Evolutionary conservation across 768 basidiomycete genomes (phyloP), one percentile per base, ranked within the genome.

Genomic region (Phallus indusiatus): DNA sequence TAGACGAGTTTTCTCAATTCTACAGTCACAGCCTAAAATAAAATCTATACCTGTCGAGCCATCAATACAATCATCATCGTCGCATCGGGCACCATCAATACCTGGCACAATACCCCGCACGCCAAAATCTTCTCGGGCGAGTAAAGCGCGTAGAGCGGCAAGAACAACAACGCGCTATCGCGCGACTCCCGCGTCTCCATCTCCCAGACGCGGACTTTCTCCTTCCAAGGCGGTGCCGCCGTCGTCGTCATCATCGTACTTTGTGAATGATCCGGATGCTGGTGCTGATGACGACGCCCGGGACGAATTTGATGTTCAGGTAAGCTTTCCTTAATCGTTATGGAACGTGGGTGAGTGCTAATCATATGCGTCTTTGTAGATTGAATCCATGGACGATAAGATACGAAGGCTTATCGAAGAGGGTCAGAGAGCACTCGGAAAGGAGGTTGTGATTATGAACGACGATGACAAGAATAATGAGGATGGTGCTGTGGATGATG

Each of bases 391-490:
- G 60, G 85, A 86, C 18, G 83, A 80, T 62, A 82, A 80, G 63
- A 78, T 93, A 33, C 70, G 80, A 24, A 72, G 72, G 61, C 79
- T 92, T 54, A 92, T 93, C 63, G 81, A 83, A 65, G 83, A 92
- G 65, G 90, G 90, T 16, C 83, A 87, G 67, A 82, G 79, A 50
- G 90, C 90, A 0, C 76, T 93, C 7, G 81, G 79, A 14, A 75
- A 79, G n/a, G 88, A 92, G 67, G 77, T 93, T 16, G 89, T 92
- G 9, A 81, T 90, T 4, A 81, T 84, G 79, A 83, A 82, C 61
- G 88, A 90, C 51, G 75, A 77, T 4, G 75, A 83, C 58, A 86
- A 88, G 63, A 88, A 90, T 60, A 84, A 84, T 64, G 57, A 59
- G 18, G 55, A 48, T n/a, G 55, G 55, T 9, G 57, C n/a, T n/a